Evolutionary conservation across 2,329 filamentous ascomycete genomes (phyloP).

Genomic region (Phoma sp.): DNA sequence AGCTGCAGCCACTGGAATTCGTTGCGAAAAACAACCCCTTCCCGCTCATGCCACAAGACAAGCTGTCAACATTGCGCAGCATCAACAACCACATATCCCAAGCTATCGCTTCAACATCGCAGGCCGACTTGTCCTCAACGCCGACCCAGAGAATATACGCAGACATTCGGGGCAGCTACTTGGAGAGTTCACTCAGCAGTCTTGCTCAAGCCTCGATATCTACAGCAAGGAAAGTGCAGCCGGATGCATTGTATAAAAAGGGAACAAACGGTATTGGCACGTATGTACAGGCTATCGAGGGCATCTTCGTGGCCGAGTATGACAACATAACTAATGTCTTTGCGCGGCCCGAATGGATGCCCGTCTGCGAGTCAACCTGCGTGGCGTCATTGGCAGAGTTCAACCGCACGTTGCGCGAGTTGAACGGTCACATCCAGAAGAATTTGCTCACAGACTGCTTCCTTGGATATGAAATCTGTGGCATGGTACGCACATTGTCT

Average conservation of each 20-base stretch:
- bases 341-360: constrained; percentile 80
- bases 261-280: constrained; percentile 91
- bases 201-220: constrained; percentile 81
- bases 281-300: constrained; percentile 86
- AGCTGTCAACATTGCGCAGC: constrained; percentile 74
- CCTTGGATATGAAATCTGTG: constrained; percentile 92
- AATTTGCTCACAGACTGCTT: constrained; percentile 92
- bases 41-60: constrained; percentile 78
- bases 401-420: constrained; percentile 81
- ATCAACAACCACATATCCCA: constrained; percentile 77
- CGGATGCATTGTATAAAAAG: constrained; percentile 82
- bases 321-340: constrained; percentile 91
- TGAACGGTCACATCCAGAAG: constrained; percentile 86
- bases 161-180: constrained; percentile 83
- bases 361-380: constrained; percentile 79
- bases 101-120: constrained; percentile 58
- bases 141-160: constrained; percentile 83
- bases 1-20: constrained; percentile 86
- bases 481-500: constrained; percentile 82
- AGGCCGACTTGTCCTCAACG: constrained; percentile 61
- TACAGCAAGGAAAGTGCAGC: constrained; percentile 74
- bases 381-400: constrained; percentile 80
- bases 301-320: constrained; percentile 85
- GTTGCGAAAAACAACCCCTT: constrained; percentile 87
- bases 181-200: constrained; percentile 82